Percentiles rank a stretch among this genome's conserved stretches.
Evolutionary conservation across 2,329 filamentous ascomycete genomes (phyloP).

Genomic region (Emmonsia crescens): DNA sequence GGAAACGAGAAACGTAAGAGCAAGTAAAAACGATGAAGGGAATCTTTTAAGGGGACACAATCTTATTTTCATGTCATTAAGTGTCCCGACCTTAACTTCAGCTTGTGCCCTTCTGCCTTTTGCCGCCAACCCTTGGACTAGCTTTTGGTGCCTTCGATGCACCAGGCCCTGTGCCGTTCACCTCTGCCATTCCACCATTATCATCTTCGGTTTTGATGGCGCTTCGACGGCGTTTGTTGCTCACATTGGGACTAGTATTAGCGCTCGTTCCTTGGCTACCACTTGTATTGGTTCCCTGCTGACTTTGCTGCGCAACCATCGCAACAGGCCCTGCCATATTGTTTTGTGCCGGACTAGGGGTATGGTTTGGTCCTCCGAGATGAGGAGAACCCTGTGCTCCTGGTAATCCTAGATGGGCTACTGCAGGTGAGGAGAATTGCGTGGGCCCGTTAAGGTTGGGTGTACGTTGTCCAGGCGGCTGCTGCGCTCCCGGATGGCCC

Average conservation of each 20-base stretch:
- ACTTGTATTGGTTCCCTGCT: slow-evolving; percentile 44
- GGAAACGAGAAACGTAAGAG: neutral
- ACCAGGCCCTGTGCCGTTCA: slow-evolving; percentile 37
- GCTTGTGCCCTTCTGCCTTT: slow-evolving; percentile 36
- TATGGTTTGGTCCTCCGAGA: slow-evolving; percentile 41
- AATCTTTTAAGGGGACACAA: neutral
- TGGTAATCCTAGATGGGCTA: slow-evolving; percentile 43
- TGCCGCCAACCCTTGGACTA: slow-evolving; percentile 36
- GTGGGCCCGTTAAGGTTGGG: slow-evolving; percentile 38
- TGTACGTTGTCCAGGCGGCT: slow-evolving; percentile 29
- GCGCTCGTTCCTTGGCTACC: slow-evolving; percentile 42
- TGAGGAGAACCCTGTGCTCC: slow-evolving; percentile 40
- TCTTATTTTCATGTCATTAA: neutral
- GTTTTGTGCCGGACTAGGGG: slow-evolving; percentile 36
- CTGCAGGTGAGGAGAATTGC: slow-evolving; percentile 49
- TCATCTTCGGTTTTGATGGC: slow-evolving; percentile 52
- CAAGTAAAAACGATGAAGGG: neutral
- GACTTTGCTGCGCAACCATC: slow-evolving; percentile 49
- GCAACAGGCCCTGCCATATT: slow-evolving; percentile 36
- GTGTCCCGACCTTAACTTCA: neutral
- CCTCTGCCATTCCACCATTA: slow-evolving; percentile 30
- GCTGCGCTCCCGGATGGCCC: slow-evolving; percentile 16
- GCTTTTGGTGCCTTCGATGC: slow-evolving; percentile 34
- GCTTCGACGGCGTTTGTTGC: slow-evolving; percentile 49
- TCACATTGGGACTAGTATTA: slow-evolving; percentile 53